These are phyloP conservation scores for Apiospora sp. DNA, from an alignment of 2,329 filamentous ascomycete genomes.

Conservation along the genomic window DNA sequence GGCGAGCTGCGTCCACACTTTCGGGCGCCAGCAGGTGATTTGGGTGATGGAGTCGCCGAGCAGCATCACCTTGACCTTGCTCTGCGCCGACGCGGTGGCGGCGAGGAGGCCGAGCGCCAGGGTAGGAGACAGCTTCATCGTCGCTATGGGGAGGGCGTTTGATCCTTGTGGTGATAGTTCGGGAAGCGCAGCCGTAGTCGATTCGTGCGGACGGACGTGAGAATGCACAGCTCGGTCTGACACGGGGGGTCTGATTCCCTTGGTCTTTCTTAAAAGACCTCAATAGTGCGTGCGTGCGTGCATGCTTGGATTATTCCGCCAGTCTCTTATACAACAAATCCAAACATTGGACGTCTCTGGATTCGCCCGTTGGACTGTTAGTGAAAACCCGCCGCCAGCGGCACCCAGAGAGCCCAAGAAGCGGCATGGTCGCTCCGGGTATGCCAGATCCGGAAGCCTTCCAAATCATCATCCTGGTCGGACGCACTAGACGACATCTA, in stretches of 20 bases:
- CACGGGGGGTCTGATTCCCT: too few species aligned
- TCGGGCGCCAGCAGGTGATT: slow-evolving; percentile 53
- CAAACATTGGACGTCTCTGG: too few species aligned
- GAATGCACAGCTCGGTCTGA: too few species aligned
- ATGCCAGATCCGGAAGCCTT: not conserved
- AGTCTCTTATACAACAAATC: too few species aligned
- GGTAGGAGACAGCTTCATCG: not conserved
- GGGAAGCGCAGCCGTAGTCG: too few species aligned
- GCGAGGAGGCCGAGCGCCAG: not conserved
- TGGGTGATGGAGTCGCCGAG: slow-evolving; percentile 55
- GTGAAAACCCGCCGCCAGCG: not conserved
- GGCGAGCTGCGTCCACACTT: slow-evolving; percentile 50
- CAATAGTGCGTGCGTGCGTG: not conserved
- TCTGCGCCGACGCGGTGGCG: slow-evolving; percentile 9
- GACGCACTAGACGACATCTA: not conserved
- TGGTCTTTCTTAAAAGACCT: too few species aligned
- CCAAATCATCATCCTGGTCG: not conserved
- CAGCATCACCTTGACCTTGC: slow-evolving; percentile 42
- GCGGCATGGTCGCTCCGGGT: not conserved
- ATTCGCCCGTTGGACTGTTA: too few species aligned
- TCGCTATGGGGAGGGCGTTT: not conserved
- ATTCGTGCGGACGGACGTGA: too few species aligned
- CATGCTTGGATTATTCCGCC: not conserved
- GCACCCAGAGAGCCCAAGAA: not conserved
- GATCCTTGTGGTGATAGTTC: not conserved